Evolutionary conservation across 805 yeast genomes (phyloP), one percentile per base, ranked within the genome.

Genomic region (Saccharomycopsis sp.): DNA sequence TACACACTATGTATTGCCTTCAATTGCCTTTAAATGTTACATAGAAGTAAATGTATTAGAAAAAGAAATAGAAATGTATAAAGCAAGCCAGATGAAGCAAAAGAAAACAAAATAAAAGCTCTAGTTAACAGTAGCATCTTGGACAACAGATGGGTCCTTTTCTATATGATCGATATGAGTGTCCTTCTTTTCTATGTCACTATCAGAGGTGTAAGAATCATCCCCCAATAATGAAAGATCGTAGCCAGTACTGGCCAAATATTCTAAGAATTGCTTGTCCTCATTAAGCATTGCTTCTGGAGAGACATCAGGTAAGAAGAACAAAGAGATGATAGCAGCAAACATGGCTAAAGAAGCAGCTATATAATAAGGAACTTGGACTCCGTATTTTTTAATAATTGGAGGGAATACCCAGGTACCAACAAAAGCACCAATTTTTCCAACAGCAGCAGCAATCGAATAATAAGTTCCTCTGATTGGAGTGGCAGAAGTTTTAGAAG

Each of bases 381-480:
- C 76, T 52, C 81, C 78, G 55, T 82, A 82, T 63, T 82, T 75
- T 56, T 70, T 75, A 64, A 84, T 83, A 67, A 92, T 85, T 54
- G 82, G 79, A 50, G 97, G 97, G 82, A 93, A 93, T 25, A 87
- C 86, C 68, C 85, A 90, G 52, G 94, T 85, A 58, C 97, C 97
- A 35, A 86, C 88, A 68, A 92, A 91, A 1, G 97, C 97, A 69
- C 97, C 97, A 61, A 89, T 77, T 71, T 92, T 92, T 67, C 97
- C 97, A 57, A 85, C 66, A 24, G 97, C 97, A 58, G 97, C 97
- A 51, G 96, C 93, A 65, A 90, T 78, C 66, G 94, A 94, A 69
- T 92, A 92, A 73, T 87, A 89, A 67, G 87, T 87, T 60, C 97
- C 97, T 76, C 97, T 85, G 58, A 91, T 80, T 25, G 96, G 85